Base-by-base conservation (phyloP, 179 eudicot species). In the Carnegiea gigantea region DNA sequence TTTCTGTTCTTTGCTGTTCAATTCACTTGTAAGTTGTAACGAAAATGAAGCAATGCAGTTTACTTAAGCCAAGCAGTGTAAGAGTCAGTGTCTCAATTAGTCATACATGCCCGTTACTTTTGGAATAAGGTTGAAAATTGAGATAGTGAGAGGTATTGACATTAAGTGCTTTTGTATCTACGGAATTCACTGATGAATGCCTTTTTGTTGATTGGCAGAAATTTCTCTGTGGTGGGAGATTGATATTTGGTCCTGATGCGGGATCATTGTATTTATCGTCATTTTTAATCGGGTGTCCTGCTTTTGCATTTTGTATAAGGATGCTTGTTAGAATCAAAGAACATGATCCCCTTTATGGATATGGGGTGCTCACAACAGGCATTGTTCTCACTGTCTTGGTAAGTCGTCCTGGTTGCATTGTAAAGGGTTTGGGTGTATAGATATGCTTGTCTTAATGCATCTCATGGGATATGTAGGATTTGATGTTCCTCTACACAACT, bases 221-320 rank as follows among this genome's bases (percentile, higher is more conserved):
- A 89, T 93, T 93, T 85, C 77, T 90, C 20, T 93, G 94, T 85
- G 98, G 96, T 17, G 98, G 96, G 79, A 93, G 97, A 89, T 79
- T 93, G 88, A 84, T 93, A 72, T 84, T 93, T 82, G 98, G 98
- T 76, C 94, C 93, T 53, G 98, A 93, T 86, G 93, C 88, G 1
- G 82, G 86, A 49, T 93, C 98, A 64, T 70, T 91, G 44, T 70
- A 86, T 54, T 57, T 91, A 78, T 87, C 98, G 23, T 76, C 95
- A 18, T 87, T 87, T 80, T 87, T 93, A 53, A 90, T 93, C 78
- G 93, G 94, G 60, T 88, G 82, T 18, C 98, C 98, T 3, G 90
- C 94, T 24, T 15, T 92, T 49, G 87, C 89, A 44, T 93, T 93
- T 79, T 90, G 92, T 78, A 67, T 89, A 76, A 87, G 86, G 84